These are phyloP conservation scores for Blepharisma stoltei DNA, from an alignment of 73 alveolate genomes.

Conservation along the genomic window DNA sequence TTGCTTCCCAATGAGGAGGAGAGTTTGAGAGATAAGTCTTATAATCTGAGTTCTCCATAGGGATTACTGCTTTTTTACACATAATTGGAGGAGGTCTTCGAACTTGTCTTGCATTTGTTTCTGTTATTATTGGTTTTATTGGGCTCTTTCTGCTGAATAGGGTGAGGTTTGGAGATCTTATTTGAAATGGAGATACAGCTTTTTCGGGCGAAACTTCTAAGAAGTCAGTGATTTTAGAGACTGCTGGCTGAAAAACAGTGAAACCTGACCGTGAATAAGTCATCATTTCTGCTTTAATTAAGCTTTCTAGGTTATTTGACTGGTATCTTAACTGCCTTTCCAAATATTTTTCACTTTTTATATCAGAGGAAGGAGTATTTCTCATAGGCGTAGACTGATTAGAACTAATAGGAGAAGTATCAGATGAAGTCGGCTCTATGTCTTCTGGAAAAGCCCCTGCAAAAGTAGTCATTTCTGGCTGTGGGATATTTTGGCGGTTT, in stretches of 20 bases:
- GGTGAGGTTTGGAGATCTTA: not conserved
- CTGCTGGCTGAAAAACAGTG: not conserved
- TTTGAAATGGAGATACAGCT: not conserved
- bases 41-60: not conserved
- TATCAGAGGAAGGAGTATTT: not conserved
- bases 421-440: not conserved
- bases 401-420: not conserved
- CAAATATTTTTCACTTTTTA: not conserved
- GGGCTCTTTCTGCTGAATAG: not conserved
- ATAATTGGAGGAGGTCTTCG: not conserved
- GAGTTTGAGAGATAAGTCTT: not conserved
- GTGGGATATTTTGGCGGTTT: not conserved
- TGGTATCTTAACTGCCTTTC: constrained; percentile 9
- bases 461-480: not conserved
- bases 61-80: not conserved
- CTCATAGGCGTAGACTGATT: not conserved
- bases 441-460: constrained; percentile 13
- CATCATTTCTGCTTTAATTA: not conserved
- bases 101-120: not conserved
- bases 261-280: not conserved
- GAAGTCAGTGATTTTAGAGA: not conserved
- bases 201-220: not conserved
- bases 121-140: not conserved
- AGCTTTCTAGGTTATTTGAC: not conserved
- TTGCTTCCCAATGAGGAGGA: constrained; percentile 22